phyloP scores from a whole-genome alignment of 1,284 basidiomycete species.

The Ustilago curta region DNA sequence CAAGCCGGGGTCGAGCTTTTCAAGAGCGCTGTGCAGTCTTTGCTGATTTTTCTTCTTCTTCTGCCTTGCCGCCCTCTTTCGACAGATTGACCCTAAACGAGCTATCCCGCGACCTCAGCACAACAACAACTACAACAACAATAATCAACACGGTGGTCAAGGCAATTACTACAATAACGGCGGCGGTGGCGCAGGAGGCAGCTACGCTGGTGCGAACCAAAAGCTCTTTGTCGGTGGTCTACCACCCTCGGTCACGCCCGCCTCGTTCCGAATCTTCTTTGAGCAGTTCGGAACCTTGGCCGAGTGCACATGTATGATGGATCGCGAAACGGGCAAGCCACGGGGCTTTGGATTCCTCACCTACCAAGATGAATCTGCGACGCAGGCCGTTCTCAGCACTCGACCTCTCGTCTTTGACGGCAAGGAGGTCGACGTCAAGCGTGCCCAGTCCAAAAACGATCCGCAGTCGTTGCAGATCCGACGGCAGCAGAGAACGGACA shows the following conservation, averaged over 20 bases:
- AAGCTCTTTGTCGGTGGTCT: conserved; percentile 93
- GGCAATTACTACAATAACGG: conserved; percentile 1
- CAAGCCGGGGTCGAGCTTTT: no score
- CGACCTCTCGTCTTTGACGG: conserved; percentile 69
- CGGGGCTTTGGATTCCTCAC: conserved; percentile 99
- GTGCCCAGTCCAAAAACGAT: conserved; percentile 57
- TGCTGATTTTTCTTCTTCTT: no score
- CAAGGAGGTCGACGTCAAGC: conserved; percentile 89
- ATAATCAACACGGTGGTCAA: conserved; percentile 14
- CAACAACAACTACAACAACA: conserved; percentile 28
- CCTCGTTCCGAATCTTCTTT: conserved; percentile 92
- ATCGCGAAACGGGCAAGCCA: conserved; percentile 92
- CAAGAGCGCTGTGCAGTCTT: no score
- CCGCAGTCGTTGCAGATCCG: conserved; percentile 39
- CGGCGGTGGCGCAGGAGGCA: conserved; percentile 7
- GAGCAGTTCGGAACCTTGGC: conserved; percentile 89
- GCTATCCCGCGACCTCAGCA: conserved; percentile 82
- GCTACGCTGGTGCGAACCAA: conserved; percentile 35
- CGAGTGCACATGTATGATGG: conserved; percentile 98
- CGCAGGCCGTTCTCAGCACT: conserved; percentile 74
- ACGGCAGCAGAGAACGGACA: conserved; percentile 29
- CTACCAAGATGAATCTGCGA: conserved; percentile 85
- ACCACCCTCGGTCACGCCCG: conserved; percentile 88
- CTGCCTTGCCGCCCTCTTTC: no score
- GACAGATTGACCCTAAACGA: conserved; percentile 98